phyloP scores from a whole-genome alignment of 441 rosid genomes.

The Viola pubescens region DNA sequence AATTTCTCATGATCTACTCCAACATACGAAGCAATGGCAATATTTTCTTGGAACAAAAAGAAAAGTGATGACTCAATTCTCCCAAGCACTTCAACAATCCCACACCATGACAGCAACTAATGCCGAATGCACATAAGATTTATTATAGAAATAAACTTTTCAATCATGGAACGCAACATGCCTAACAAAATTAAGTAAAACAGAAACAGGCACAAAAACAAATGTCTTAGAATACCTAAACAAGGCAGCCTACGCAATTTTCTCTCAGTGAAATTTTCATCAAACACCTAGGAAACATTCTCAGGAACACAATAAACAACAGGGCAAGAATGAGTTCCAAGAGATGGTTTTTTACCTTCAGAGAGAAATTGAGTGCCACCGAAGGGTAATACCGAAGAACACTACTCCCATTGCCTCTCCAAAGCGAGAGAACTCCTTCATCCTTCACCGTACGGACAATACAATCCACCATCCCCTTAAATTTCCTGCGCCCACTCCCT shows the following conservation, averaged over 20 bases:
- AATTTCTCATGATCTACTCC: no score
- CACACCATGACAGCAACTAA: no score
- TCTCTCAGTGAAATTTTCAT: conserved; percentile 18
- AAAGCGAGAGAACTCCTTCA: conserved; percentile 74
- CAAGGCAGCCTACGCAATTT: neutral
- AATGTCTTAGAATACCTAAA: neutral
- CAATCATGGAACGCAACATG: no score
- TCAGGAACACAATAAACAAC: neutral
- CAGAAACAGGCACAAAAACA: neutral
- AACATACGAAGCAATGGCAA: no score
- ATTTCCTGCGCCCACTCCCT: conserved; percentile 47
- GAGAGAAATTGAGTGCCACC: conserved; percentile 95
- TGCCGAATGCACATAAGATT: no score
- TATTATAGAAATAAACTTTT: no score
- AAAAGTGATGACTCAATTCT: no score
- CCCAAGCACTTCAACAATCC: no score
- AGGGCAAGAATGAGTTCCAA: neutral
- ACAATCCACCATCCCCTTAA: conserved; percentile 87
- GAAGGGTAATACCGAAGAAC: conserved; percentile 93
- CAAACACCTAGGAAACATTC: conserved; percentile 22
- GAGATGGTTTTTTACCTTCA: conserved; percentile 34
- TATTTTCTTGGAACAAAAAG: no score
- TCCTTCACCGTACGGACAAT: conserved; percentile 68
- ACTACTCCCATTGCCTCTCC: conserved; percentile 97
- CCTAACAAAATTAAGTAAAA: no score